These are phyloP conservation scores for Oidium heveae DNA, from an alignment of 2,329 filamentous ascomycete genomes.

Conservation along the genomic window DNA sequence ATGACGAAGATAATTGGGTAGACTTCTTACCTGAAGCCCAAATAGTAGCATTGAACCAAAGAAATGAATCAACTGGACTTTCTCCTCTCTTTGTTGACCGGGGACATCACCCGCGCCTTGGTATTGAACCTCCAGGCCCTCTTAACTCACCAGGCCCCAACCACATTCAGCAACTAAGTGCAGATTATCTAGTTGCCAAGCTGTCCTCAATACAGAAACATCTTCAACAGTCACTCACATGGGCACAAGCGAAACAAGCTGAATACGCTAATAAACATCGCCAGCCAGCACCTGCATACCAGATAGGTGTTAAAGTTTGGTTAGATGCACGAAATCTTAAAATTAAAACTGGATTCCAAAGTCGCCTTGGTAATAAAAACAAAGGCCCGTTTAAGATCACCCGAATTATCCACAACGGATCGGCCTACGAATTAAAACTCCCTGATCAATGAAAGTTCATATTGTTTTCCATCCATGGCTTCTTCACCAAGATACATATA, in stretches of 20 bases:
- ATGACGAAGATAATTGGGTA: neutral
- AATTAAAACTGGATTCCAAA: too few relatives aligned
- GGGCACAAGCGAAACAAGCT: neutral
- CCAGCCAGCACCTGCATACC: neutral
- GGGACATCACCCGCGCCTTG: neutral
- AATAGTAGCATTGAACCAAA: neutral
- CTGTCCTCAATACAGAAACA: neutral
- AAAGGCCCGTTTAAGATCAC: too few relatives aligned
- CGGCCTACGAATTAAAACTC: too few relatives aligned
- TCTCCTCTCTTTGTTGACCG: neutral
- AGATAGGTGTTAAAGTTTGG: neutral
- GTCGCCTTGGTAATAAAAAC: too few relatives aligned
- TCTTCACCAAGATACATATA: too few relatives aligned
- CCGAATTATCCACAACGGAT: too few relatives aligned
- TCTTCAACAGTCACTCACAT: neutral
- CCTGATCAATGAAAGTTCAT: too few relatives aligned
- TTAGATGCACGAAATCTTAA: constrained; percentile 1
- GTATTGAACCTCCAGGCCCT: neutral
- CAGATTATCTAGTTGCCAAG: neutral
- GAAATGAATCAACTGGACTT: neutral
- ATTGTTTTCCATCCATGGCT: too few relatives aligned
- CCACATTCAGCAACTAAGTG: neutral
- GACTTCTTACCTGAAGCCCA: neutral
- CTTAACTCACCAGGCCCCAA: neutral
- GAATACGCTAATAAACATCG: neutral